A percentile compares a stretch with the other conserved stretches of the same genome.
phyloP scores from a whole-genome alignment of 495 filamentous ascomycete genomes.

The Xeromyces bisporus region DNA sequence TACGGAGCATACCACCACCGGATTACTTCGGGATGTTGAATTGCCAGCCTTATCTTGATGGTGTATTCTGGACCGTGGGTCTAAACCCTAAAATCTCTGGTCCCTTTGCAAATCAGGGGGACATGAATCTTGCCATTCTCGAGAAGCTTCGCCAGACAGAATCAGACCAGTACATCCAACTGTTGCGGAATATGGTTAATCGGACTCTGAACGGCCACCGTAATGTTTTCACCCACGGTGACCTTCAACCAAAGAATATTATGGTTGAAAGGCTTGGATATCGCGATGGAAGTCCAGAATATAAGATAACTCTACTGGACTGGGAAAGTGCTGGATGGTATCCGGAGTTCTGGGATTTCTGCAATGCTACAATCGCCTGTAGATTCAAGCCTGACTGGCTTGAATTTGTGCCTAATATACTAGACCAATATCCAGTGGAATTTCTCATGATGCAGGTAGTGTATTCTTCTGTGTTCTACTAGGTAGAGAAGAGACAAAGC shows the following conservation, averaged over 20 bases:
- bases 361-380: slow-evolving; percentile 12
- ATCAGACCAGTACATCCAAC: slow-evolving; percentile 3
- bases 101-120: slow-evolving; percentile 3
- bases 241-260: slow-evolving; percentile 19
- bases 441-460: slow-evolving; percentile 11
- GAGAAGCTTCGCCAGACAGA: slow-evolving; percentile 4
- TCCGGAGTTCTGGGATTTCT: slow-evolving; percentile 33
- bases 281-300: slow-evolving; percentile 7
- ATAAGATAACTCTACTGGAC: slow-evolving; percentile 25
- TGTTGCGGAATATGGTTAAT: slow-evolving; percentile 7
- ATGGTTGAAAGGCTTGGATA: slow-evolving; percentile 8
- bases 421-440: slow-evolving; percentile 8
- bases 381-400: slow-evolving; percentile 10
- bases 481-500: not conserved
- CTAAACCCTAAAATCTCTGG: slow-evolving; percentile 3
- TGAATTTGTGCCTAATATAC: slow-evolving; percentile 8
- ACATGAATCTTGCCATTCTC: slow-evolving; percentile 3
- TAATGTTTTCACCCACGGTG: slow-evolving; percentile 15
- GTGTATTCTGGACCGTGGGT: slow-evolving; percentile 2
- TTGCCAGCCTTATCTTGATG: slow-evolving; percentile 3
- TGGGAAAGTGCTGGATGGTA: slow-evolving; percentile 34
- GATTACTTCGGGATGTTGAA: slow-evolving; percentile 3
- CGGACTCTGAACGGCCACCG: slow-evolving; percentile 7
- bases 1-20: slow-evolving; percentile 4
- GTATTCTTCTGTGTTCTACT: slow-evolving; percentile 10